Base-by-base conservation (phyloP, 2,329 filamentous ascomycete species). In the Ascochyta clinopodiicola region DNA sequence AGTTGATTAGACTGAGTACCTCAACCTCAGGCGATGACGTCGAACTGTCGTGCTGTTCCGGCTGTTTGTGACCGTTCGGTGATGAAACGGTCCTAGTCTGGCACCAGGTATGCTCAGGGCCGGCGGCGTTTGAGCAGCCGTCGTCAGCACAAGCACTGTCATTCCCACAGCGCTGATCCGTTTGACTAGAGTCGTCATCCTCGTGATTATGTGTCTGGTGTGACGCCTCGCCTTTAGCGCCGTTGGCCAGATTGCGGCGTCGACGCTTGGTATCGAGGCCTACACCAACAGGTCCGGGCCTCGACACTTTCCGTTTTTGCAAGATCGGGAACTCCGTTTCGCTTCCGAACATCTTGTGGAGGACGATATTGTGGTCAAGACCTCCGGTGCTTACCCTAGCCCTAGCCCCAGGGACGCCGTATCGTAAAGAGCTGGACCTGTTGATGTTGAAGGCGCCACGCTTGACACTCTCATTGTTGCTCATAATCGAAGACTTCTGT, bases 221-320 rank as follows among this genome's bases (percentile, higher is more conserved):
- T 17, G 34, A 3, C 12, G 25, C 27, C 12, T 36, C 27, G 6
- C 36, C 13, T 5, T 8, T 21, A 24, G 4, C 0, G 6, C 22
- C 32, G 4, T 24, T 3, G 17, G 9, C 22, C 7, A n/a, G 13
- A 9, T 32, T 22, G 1, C 13, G 38, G 15, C 53, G 25, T 9
- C n/a, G 24, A 6, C 53, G 43, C 35, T 56, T 56, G 27, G 5
- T 27, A 19, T 45, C 29, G 31, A 15, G 1, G 3, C 6, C 22
- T 21, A 15, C 22, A 9, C 10, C 10, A 13, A 19, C 27, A 3
- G 31, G 13, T 22, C 27, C 47, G 2, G 25, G 21, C 8, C 19
- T 51, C 8, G 56, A 47, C 9, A 52, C 48, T 8, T 58, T 60
- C 9, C 59, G 60, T 36, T 64, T 64, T 32, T 29, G 58, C 15